Conservation (phyloP, 371 early-diverging fungal genomes). For the Lichtheimia ornata region DNA sequence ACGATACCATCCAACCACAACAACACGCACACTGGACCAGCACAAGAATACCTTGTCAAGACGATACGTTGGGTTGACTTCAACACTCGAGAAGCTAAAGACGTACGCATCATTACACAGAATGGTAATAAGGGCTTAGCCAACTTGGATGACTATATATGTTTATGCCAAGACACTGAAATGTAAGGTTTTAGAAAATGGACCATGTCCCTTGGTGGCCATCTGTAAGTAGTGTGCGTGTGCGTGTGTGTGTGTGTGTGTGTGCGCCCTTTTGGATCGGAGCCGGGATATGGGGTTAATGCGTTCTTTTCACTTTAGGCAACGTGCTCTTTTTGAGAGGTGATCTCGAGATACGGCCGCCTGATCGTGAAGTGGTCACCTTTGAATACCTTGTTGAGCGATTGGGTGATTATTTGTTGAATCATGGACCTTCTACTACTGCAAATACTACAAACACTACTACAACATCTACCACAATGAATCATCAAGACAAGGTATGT, state of each 20-base stretch:
- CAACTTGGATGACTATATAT: no score
- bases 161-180: no score
- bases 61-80: constrained; percentile 65
- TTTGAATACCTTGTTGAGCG: constrained; percentile 73
- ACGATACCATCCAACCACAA: background rate
- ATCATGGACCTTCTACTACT: constrained; percentile 26
- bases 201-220: constrained; percentile 91
- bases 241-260: no score
- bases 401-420: constrained; percentile 74
- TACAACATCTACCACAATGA: background rate
- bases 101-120: constrained; percentile 77
- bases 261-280: background rate
- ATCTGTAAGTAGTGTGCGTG: no score
- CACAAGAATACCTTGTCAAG: constrained; percentile 65
- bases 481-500: background rate
- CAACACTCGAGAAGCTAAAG: constrained; percentile 31
- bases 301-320: constrained; percentile 19
- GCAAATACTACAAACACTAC: background rate
- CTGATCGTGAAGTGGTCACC: constrained; percentile 58
- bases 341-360: constrained; percentile 62
- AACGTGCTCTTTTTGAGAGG: constrained; percentile 84
- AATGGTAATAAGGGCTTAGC: constrained; percentile 53
- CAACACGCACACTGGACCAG: constrained; percentile 6
- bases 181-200: constrained; percentile 60
- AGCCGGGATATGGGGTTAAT: background rate